phyloP scores from a whole-genome alignment of 108 stramenopile species.

The Aureococcus anophagefferens region DNA sequence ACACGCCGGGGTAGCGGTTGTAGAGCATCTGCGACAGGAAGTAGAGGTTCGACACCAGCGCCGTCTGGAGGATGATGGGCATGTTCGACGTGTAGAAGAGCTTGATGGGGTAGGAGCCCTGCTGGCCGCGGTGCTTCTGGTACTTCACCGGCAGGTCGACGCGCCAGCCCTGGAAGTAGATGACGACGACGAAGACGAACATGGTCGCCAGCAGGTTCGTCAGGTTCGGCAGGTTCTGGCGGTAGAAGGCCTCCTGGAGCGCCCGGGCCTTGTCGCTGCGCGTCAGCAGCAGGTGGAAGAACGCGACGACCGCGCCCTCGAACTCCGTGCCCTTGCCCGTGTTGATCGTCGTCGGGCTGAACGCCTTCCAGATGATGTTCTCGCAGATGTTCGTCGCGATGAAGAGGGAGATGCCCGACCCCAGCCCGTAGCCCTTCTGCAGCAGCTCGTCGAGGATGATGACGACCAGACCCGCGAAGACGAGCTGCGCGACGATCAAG shows the following conservation, averaged over 20 bases:
- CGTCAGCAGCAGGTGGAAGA: conserved; percentile 92
- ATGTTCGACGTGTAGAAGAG: conserved; percentile 99
- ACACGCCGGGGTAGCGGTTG: conserved; percentile 90
- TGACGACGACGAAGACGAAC: conserved; percentile 89
- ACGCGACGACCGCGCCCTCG: conserved; percentile 95
- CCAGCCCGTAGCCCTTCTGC: conserved; percentile 98
- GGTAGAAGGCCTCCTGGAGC: conserved; percentile 85
- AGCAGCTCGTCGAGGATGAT: conserved; percentile 96
- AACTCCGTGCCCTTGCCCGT: conserved; percentile 98
- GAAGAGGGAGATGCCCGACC: conserved; percentile 92
- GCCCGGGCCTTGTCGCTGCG: conserved; percentile 87
- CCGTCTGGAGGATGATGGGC: conserved; percentile 98
- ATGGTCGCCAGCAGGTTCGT: conserved; percentile 92
- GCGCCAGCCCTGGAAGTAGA: conserved; percentile 99
- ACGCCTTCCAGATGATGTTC: conserved; percentile 97
- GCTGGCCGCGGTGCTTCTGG: conserved; percentile 91
- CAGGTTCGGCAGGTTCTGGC: conserved; percentile 95
- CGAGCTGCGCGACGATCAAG: conserved; percentile 93
- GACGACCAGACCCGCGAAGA: conserved; percentile 93
- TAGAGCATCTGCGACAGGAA: conserved; percentile 95
- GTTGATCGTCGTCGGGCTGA: conserved; percentile 98
- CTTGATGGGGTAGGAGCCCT: conserved; percentile 90
- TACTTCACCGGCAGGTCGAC: conserved; percentile 96
- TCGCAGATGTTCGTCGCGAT: conserved; percentile 99
- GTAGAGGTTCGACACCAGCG: conserved; percentile 94